These are phyloP conservation scores for Penicillium sp. DNA, from an alignment of 2,329 filamentous ascomycete genomes.

Conservation along the genomic window DNA sequence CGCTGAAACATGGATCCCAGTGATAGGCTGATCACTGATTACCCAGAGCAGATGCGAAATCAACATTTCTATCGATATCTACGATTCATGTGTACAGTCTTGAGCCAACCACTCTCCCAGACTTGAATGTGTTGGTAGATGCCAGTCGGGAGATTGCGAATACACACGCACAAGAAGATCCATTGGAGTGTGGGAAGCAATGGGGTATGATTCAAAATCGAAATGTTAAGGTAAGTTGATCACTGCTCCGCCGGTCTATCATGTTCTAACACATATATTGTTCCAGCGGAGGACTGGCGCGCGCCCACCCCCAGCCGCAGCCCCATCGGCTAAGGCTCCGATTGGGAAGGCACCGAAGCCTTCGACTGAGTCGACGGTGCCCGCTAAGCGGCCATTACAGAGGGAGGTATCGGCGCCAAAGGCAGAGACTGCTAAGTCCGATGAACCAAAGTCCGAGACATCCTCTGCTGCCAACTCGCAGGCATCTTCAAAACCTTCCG, in stretches of 20 bases:
- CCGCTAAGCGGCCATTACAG: slow-evolving; percentile 43
- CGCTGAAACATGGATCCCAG: background rate
- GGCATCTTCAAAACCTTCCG: slow-evolving; percentile 35
- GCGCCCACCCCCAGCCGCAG: slow-evolving; percentile 37
- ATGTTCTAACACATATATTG: slow-evolving; percentile 1
- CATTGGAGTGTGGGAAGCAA: slow-evolving; percentile 56
- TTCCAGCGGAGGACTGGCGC: slow-evolving; percentile 49
- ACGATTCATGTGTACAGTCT: slow-evolving; percentile 89
- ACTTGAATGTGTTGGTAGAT: slow-evolving; percentile 70
- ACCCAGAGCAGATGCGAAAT: slow-evolving; percentile 57
- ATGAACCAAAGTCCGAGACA: slow-evolving; percentile 21
- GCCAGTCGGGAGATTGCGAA: slow-evolving; percentile 62
- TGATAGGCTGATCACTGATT: background rate
- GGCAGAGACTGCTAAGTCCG: slow-evolving; percentile 22
- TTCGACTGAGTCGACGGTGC: slow-evolving; percentile 33
- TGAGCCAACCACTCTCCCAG: slow-evolving; percentile 66
- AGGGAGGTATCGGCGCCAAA: slow-evolving; percentile 25
- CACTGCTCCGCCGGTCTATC: background rate
- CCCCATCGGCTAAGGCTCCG: slow-evolving; percentile 31
- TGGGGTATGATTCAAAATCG: slow-evolving; percentile 77
- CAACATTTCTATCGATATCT: slow-evolving; percentile 67
- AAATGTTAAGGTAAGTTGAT: slow-evolving; percentile 54
- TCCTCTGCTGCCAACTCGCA: slow-evolving; percentile 27
- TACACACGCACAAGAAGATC: slow-evolving; percentile 58
- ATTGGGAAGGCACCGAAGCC: slow-evolving; percentile 19